Evolutionary conservation across 169 alveolate genomes (phyloP), one percentile per base, ranked within the genome.

Genomic region (Plasmodium gaboni): DNA sequence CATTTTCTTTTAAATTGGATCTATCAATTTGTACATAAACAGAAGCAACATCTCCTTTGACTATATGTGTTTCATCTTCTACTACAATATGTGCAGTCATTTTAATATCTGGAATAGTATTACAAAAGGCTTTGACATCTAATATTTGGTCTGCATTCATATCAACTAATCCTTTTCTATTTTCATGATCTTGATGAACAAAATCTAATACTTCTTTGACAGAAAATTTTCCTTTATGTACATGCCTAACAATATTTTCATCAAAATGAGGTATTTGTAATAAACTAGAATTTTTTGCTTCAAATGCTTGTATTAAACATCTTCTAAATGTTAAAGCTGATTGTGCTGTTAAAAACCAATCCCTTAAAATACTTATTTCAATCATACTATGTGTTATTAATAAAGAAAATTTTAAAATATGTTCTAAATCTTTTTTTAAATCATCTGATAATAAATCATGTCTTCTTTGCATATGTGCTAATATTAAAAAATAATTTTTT

Each of bases 221-320:
- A 1, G 95, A 96, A 17, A 85, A 65, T 89, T 96, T 96, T 32
- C 97, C 97, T 61, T 95, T 96, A 67, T 63, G 93, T 15, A 88
- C 72, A 59, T 80, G 97, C 19, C 83, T 89, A 15, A 95, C 72
- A 32, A 73, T 87, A 10, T 92, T 94, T 44, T 95, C 97, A 26
- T 92, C 94, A 86, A 97, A 94, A 95, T 97, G 98, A 1, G 98
- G 98, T 10, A 97, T 92, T 73, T 97, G 98, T 65, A 93, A 90
- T 67, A 94, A 95, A 61, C 96, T 89, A 1, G 96, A 94, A 38
- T 95, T 73, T 65, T 95, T 87, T 17, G 95, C 95, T 59, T 94
- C 96, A 63, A 96, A 83, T 15, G 97, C 97, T 68, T 97, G 99
- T 70, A 97, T 91, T 67, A 97, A 88, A 59, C 97, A 94, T 51